phyloP scores from a whole-genome alignment of 208 protist species.

The Wallacemonas sp. region DNA sequence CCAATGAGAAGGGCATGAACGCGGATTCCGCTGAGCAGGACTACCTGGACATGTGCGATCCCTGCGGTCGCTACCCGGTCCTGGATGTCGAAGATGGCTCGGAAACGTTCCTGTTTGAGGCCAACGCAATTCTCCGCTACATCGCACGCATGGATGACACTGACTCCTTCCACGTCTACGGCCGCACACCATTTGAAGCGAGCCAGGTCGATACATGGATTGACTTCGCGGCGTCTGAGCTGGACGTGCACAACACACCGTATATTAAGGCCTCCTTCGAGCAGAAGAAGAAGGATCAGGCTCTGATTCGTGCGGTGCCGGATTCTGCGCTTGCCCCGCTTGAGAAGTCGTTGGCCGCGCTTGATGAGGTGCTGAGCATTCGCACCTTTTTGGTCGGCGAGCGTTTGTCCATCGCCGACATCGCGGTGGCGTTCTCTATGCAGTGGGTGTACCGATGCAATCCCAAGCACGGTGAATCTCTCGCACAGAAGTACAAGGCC shows the following conservation, averaged over 20 bases:
- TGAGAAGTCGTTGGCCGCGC: conserved; percentile 39
- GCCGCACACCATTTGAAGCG: conserved; percentile 70
- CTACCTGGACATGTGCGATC: conserved; percentile 63
- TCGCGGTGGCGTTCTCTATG: conserved; percentile 69
- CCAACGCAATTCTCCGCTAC: conserved; percentile 81
- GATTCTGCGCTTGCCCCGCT: conserved; percentile 33
- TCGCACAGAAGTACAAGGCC: conserved; percentile 57
- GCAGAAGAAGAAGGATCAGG: conserved; percentile 27
- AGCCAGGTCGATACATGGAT: conserved; percentile 87
- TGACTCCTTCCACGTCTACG: conserved; percentile 56
- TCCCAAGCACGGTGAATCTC: conserved; percentile 42
- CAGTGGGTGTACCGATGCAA: conserved; percentile 70
- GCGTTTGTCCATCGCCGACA: conserved; percentile 77
- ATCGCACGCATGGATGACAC: conserved; percentile 55
- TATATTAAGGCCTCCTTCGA: conserved; percentile 41
- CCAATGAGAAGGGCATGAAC: conserved; percentile 43
- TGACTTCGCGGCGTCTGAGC: conserved; percentile 74
- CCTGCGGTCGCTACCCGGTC: conserved; percentile 70
- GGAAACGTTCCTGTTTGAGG: conserved; percentile 70
- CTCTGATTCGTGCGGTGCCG: conserved; percentile 20
- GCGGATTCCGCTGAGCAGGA: conserved; percentile 38
- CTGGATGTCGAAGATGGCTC: conserved; percentile 56
- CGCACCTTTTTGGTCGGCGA: conserved; percentile 87
- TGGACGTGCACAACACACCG: conserved; percentile 52
- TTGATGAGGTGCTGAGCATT: conserved; percentile 66